Conservation (phyloP, 169 alveolate genomes). For the Theileria parva region DNA sequence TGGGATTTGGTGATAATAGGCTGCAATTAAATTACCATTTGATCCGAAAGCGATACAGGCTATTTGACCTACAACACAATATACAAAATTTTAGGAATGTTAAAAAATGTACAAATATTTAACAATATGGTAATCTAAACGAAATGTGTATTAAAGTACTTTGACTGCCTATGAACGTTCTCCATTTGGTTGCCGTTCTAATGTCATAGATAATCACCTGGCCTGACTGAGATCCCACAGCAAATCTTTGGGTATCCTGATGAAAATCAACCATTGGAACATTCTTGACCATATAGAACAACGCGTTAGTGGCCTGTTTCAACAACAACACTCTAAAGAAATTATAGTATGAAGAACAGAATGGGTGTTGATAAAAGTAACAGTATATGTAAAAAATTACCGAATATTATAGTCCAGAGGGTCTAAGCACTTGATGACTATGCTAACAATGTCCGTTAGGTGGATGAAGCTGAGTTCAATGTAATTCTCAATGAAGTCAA, state of each 20-base stretch:
- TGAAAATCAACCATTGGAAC: constrained; percentile 77
- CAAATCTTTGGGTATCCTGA: constrained; percentile 77
- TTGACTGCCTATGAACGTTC: constrained; percentile 62
- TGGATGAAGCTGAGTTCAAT: constrained; percentile 31
- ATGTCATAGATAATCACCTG: constrained; percentile 73
- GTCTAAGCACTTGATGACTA: constrained; percentile 53
- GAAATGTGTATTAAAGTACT: constrained; percentile 10
- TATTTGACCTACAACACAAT: constrained; percentile 7
- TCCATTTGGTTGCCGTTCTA: constrained; percentile 77
- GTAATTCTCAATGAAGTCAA: constrained; percentile 33
- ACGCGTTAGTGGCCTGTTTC: constrained; percentile 71
- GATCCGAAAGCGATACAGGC: constrained; percentile 58
- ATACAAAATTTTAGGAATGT: not conserved
- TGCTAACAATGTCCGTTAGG: constrained; percentile 56
- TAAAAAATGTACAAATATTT: not conserved
- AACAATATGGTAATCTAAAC: not conserved
- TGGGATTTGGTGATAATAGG: constrained; percentile 57
- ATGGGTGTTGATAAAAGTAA: not conserved
- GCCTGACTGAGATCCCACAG: constrained; percentile 72
- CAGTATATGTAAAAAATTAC: not conserved
- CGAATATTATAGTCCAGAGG: constrained; percentile 55
- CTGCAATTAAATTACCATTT: constrained; percentile 60
- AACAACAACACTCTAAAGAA: constrained; percentile 35
- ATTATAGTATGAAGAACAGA: not conserved
- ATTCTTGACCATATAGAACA: constrained; percentile 69